Evolutionary conservation across 495 filamentous ascomycete species (phyloP), one percentile per base, ranked within the genome.

Genomic region (Tuber borchii): DNA sequence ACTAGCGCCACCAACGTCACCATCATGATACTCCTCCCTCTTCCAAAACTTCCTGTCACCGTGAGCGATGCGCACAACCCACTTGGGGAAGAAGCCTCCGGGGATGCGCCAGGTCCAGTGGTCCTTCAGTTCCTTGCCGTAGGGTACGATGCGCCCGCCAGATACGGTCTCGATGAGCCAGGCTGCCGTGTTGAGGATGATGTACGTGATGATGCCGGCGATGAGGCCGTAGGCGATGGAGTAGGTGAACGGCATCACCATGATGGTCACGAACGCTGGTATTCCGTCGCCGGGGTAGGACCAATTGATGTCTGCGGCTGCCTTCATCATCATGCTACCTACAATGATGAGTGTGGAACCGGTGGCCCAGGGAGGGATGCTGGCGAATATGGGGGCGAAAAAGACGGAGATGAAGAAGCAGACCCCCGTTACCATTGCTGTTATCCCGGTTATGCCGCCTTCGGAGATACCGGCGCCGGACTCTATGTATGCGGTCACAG

Each of bases 401-500:
- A 95, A 95, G 46, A 95, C 88, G 48, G 91, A 87, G 81, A 95
- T 90, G 86, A 95, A 93, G 87, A 95, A 95, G 83, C 90, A 92
- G 71, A 94, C 44, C 42, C 92, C 92, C 0, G 92, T 90, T 68
- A 88, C 84, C 81, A 91, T 90, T n/a, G 92, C 90, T 1, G 92
- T 94, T n/a, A 95, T 85, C 12, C 92, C 92, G 0, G 92, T 95
- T 77, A 90, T 89, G 22, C 92, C 92, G 40, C 92, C 92, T 85
- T 95, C 92, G 7, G 91, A 91, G 79, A 95, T 95, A 76, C 92
- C 92, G 20, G 92, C 92, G 78, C 92, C 92, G 44, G 90, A 92
- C 84, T 94, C 92, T 78, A 95, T 89, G 81, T 93, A 95, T 44
- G 92, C 92, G 22, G 92, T 94, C 2, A 93, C 91, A 2, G 92